phyloP scores from a whole-genome alignment of 1,284 basidiomycete species.

The Pterulicium gracile region DNA sequence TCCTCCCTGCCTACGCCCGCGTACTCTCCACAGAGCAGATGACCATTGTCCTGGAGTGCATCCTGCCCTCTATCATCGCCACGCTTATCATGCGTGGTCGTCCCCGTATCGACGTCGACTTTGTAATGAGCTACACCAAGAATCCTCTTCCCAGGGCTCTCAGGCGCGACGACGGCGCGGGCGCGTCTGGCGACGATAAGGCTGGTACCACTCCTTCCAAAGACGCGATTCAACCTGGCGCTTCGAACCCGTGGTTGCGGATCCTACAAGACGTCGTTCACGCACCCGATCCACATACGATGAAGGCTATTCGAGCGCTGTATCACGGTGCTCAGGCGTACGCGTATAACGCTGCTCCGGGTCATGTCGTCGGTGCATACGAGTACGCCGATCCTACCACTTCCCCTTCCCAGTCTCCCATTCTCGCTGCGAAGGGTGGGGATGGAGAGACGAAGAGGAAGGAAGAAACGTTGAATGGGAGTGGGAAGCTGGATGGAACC shows the following conservation, averaged over 20 bases:
- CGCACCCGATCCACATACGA: slow-evolving; percentile 49
- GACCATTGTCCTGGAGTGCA: slow-evolving; percentile 36
- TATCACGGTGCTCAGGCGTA: slow-evolving; percentile 39
- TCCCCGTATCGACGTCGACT: slow-evolving; percentile 42
- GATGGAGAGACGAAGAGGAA: slow-evolving; percentile 15
- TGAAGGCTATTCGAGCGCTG: slow-evolving; percentile 49
- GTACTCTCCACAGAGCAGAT: slow-evolving; percentile 28
- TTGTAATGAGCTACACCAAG: slow-evolving; percentile 42
- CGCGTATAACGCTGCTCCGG: slow-evolving; percentile 29
- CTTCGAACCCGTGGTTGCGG: slow-evolving; percentile 43
- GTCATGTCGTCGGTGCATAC: slow-evolving; percentile 34
- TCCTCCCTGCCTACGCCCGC: slow-evolving; percentile 39
- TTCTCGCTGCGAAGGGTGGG: not conserved
- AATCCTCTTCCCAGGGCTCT: slow-evolving; percentile 24
- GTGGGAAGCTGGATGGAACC: slow-evolving; percentile 43
- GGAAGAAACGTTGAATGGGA: slow-evolving; percentile 32
- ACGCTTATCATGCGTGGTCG: slow-evolving; percentile 42
- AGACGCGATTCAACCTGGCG: slow-evolving; percentile 22
- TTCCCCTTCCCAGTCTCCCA: too few species aligned
- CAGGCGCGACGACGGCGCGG: slow-evolving; percentile 10
- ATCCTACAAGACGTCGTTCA: slow-evolving; percentile 43
- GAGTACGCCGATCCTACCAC: too few species aligned
- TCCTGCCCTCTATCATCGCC: slow-evolving; percentile 33
- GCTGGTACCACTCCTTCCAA: slow-evolving; percentile 13
- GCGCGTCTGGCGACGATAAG: slow-evolving; percentile 13